Evolutionary conservation across 2,329 filamentous ascomycete species (phyloP).

Genomic region (Stagonosporopsis rhizophila): DNA sequence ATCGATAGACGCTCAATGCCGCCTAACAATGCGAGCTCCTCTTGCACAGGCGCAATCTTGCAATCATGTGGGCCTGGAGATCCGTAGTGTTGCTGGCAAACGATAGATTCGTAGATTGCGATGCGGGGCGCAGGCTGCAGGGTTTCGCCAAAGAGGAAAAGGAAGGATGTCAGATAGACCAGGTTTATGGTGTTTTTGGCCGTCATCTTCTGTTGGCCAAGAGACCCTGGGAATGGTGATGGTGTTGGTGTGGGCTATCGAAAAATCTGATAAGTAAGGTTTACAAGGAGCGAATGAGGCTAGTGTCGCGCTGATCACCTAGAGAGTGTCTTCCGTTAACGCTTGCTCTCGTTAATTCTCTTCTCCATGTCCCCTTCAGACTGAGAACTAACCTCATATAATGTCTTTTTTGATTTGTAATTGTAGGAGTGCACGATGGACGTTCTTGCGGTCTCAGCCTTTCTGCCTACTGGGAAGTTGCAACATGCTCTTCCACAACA

Average conservation of each 20-base stretch:
- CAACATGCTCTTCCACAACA: too few species aligned
- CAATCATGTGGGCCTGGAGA: conserved; percentile 18
- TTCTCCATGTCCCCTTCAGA: background rate
- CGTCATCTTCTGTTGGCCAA: conserved; percentile 6
- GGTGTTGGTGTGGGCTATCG: conserved; percentile 3
- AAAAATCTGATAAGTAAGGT: conserved; percentile 11
- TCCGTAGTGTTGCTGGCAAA: conserved; percentile 23
- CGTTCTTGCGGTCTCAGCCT: too few species aligned
- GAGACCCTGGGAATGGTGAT: background rate
- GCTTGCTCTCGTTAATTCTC: background rate
- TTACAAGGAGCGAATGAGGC: background rate
- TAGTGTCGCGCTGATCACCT: conserved; percentile 2
- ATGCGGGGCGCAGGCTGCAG: conserved; percentile 30
- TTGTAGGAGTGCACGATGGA: too few species aligned
- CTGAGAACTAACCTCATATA: too few species aligned
- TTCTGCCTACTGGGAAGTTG: too few species aligned
- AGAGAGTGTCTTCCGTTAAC: background rate
- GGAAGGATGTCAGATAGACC: conserved; percentile 26
- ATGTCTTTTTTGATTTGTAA: too few species aligned
- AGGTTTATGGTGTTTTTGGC: conserved; percentile 19
- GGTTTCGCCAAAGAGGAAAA: conserved; percentile 30
- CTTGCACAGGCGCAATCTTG: conserved; percentile 25
- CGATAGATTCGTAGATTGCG: conserved; percentile 27
- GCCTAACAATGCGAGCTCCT: conserved; percentile 23
- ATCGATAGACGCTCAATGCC: conserved; percentile 28